Conservation (phyloP, 2,329 filamentous ascomycete genomes). For the Gaeumannomyces tritici region DNA sequence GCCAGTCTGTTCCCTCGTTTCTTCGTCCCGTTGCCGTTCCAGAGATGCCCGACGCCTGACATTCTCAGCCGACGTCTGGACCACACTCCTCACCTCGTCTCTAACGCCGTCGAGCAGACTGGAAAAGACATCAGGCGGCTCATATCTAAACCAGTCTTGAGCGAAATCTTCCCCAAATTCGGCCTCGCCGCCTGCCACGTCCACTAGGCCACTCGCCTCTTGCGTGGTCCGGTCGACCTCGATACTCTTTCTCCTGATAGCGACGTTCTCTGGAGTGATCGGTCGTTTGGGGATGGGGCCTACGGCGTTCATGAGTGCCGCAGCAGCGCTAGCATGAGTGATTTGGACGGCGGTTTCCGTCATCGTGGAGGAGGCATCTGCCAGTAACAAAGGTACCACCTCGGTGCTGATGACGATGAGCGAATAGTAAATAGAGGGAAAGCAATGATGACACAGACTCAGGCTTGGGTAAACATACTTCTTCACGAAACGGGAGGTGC, state of each 20-base stretch:
- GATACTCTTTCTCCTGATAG: not conserved
- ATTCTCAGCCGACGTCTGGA: conserved; percentile 34
- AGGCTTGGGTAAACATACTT: not conserved
- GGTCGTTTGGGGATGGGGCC: not conserved
- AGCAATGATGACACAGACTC: not conserved
- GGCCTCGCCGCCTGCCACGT: not conserved
- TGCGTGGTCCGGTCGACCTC: conserved; percentile 13
- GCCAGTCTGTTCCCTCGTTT: not conserved
- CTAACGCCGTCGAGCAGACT: conserved; percentile 27
- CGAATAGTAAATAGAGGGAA: not conserved
- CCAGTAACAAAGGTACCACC: not conserved
- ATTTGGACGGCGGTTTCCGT: not conserved
- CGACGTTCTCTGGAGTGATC: not conserved
- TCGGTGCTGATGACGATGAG: not conserved
- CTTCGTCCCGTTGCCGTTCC: conserved; percentile 13
- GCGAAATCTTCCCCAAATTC: conserved; percentile 1
- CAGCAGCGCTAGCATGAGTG: not conserved
- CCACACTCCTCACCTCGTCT: conserved; percentile 28
- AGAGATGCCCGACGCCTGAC: conserved; percentile 25
- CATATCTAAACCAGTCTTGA: conserved; percentile 36
- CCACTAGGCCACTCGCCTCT: not conserved
- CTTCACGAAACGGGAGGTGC: no score
- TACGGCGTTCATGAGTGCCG: not conserved
- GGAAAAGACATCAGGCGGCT: conserved; percentile 32
- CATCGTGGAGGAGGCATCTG: not conserved